Evolutionary conservation across 1,284 basidiomycete species (phyloP).

Genomic region (Melampsora americana): DNA sequence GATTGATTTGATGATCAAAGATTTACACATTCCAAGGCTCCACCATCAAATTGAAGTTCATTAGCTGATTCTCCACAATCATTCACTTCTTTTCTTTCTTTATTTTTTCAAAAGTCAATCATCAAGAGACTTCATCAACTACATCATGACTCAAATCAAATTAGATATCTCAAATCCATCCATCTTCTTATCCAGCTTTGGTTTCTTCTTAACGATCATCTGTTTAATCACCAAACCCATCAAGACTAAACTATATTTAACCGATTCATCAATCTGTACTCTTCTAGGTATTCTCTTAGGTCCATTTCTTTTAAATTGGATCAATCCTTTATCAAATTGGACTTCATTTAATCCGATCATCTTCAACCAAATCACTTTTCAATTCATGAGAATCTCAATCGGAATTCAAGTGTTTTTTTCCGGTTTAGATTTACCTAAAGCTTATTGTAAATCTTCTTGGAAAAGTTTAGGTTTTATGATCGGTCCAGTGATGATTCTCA

Average conservation of each 20-base stretch:
- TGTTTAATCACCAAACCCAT: conserved; percentile 52
- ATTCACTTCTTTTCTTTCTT: too few relatives aligned
- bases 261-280: conserved; percentile 52
- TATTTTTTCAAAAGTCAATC: too few relatives aligned
- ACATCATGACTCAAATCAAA: neutral
- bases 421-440: conserved; percentile 54
- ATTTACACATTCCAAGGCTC: too few relatives aligned
- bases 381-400: conserved; percentile 54
- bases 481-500: conserved; percentile 54
- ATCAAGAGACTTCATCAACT: too few relatives aligned
- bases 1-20: too few relatives aligned
- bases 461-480: conserved; percentile 53
- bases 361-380: conserved; percentile 51
- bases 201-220: conserved; percentile 46
- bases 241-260: conserved; percentile 52
- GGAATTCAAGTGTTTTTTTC: conserved; percentile 54
- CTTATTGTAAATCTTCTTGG: conserved; percentile 52
- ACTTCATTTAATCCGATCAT: neutral
- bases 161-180: neutral
- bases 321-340: conserved; percentile 50
- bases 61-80: too few relatives aligned
- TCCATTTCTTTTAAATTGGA: conserved; percentile 52
- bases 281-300: conserved; percentile 49
- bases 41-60: too few relatives aligned
- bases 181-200: conserved; percentile 39